Conservation (phyloP, 2,329 filamentous ascomycete species). For the Cytospora leucostoma region DNA sequence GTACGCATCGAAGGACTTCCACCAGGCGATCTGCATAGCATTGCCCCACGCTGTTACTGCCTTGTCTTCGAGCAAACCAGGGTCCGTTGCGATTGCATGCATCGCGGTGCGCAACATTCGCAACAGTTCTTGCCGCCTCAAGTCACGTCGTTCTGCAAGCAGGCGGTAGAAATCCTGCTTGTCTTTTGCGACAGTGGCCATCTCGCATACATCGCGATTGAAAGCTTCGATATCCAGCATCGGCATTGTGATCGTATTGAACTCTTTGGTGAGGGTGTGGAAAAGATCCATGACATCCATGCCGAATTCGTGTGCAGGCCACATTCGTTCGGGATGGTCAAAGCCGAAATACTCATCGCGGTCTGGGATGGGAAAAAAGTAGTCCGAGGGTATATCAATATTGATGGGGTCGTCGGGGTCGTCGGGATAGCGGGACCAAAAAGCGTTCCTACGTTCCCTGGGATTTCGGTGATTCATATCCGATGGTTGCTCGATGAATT, state of each 20-base stretch:
- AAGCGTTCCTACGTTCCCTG: too few relatives aligned
- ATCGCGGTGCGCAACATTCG: not conserved
- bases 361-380: too few relatives aligned
- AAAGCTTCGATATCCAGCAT: conserved; percentile 4
- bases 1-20: not conserved
- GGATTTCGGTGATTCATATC: too few relatives aligned
- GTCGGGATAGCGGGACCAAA: too few relatives aligned
- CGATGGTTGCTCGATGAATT: too few relatives aligned
- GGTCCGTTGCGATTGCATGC: not conserved
- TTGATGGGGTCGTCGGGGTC: too few relatives aligned
- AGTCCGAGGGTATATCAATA: too few relatives aligned
- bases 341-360: too few relatives aligned
- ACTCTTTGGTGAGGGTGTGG: conserved; percentile 1
- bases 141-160: conserved; percentile 5
- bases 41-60: not conserved
- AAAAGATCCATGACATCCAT: conserved; percentile 2
- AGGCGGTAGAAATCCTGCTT: not conserved
- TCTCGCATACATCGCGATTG: conserved; percentile 7
- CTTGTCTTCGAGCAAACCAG: not conserved
- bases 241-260: conserved; percentile 10
- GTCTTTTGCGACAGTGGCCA: not conserved
- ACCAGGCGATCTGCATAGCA: not conserved
- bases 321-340: not conserved
- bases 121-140: not conserved
- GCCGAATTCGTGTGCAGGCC: conserved; percentile 4